Evolutionary conservation across 192 early-diverging fungal species (phyloP).

Genomic region (Gaertneriomyces semiglobifer): DNA sequence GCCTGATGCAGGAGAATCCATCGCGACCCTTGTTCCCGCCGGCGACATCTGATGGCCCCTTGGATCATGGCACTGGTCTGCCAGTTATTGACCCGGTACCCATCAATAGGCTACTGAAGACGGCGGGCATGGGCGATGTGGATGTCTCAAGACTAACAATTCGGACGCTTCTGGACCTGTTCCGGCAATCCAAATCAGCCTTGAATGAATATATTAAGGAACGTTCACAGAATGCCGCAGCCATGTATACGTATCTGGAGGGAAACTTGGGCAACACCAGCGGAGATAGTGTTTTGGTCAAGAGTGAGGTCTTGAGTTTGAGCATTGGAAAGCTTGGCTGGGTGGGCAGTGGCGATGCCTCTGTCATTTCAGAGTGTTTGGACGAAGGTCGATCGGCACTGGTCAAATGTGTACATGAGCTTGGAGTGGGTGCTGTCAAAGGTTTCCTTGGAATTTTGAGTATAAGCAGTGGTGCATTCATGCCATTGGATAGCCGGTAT

Average conservation of each 20-base stretch:
- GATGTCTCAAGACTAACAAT: conserved; percentile 16
- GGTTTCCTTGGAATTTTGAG: too few relatives aligned
- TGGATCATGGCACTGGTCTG: conserved; percentile 31
- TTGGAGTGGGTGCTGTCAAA: background rate
- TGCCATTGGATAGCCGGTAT: too few relatives aligned
- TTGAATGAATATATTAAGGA: conserved; percentile 13
- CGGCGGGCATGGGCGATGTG: conserved; percentile 14
- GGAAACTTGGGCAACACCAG: conserved; percentile 6
- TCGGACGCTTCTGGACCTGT: conserved; percentile 6
- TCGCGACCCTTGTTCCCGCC: conserved; percentile 27
- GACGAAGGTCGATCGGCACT: conserved; percentile 17
- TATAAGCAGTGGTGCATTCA: too few relatives aligned
- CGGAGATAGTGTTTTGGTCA: conserved; percentile 33
- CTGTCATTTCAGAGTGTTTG: conserved; percentile 12
- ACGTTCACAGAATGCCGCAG: conserved; percentile 10
- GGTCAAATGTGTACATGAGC: conserved; percentile 6
- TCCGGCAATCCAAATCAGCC: conserved; percentile 12
- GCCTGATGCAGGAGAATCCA: conserved; percentile 24
- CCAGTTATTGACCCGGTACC: conserved; percentile 28
- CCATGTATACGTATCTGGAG: background rate
- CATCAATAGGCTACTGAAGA: conserved; percentile 19
- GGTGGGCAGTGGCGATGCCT: conserved; percentile 2
- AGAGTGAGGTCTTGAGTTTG: conserved; percentile 17
- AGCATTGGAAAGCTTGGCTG: conserved; percentile 40
- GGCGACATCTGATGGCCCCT: background rate